Conservation (phyloP, 768 basidiomycete species). For the Postia placenta region DNA sequence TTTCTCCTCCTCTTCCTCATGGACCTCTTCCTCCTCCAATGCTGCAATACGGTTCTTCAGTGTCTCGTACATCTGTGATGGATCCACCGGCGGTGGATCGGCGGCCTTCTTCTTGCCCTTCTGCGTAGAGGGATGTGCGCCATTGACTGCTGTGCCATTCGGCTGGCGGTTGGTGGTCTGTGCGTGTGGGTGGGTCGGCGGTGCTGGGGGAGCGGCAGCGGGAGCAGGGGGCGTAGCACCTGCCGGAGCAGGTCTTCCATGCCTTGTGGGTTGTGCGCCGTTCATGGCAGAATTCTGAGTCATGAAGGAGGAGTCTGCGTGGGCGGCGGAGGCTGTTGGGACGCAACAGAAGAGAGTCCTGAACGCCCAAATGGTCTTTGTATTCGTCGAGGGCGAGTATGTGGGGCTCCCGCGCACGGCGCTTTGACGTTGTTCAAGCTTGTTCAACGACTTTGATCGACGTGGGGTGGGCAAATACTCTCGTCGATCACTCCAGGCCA, state of each 20-base stretch:
- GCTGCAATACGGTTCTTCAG: conserved; percentile 86
- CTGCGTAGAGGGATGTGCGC: conserved; percentile 17
- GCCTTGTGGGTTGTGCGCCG: conserved; percentile 14
- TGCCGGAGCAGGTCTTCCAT: conserved; percentile 24
- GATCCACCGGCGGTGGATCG: conserved; percentile 71
- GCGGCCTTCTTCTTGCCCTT: conserved; percentile 65
- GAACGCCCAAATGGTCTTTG: conserved; percentile 5
- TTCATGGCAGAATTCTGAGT: conserved; percentile 14
- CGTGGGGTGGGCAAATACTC: background rate
- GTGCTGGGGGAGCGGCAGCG: conserved; percentile 47
- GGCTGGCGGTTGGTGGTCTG: conserved; percentile 23
- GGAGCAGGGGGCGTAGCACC: conserved; percentile 46
- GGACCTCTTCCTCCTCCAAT: conserved; percentile 80
- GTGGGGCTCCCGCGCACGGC: background rate
- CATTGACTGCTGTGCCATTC: conserved; percentile 20
- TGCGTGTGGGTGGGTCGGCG: conserved; percentile 39
- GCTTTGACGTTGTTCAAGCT: background rate
- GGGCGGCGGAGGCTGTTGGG: conserved; percentile 4
- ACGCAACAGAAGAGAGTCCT: conserved; percentile 9
- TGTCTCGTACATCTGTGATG: conserved; percentile 82
- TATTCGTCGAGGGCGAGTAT: background rate
- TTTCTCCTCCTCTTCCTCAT: conserved; percentile 84
- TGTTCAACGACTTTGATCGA: background rate
- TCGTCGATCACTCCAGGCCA: background rate
- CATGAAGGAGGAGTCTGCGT: background rate